Base-by-base conservation (phyloP, 768 basidiomycete genomes). In the Phylloporus arenicola region DNA sequence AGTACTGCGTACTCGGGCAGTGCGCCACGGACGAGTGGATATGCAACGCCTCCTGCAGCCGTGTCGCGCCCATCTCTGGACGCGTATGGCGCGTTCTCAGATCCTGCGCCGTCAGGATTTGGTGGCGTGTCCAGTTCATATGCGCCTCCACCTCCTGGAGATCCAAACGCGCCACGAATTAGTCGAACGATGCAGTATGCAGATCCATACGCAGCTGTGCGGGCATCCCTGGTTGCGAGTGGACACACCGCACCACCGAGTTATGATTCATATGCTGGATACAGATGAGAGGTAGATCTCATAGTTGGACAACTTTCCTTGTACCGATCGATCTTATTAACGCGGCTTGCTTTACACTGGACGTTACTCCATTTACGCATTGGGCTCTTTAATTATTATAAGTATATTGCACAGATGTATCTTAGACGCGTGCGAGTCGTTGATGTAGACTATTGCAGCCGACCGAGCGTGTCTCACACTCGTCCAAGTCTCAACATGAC, bases 111-210 rank as follows among this genome's bases (percentile, higher is more conserved):
- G 1, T 80, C 75, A 50, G 90, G 87, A 20, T 92, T 84, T 57
- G 80, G 75, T 41, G 69, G 68, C 12, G 67, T 70, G 12, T 65
- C 72, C 2, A 69, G 65, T 25, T 65, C 69, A 46, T 57, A 54
- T 38, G 59, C 59, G n/a, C 68, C 63, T 3, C 60, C 77, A 2
- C 60, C 75, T 14, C 52, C 68, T 10, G 52, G 50, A 11, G 65
- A 68, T 7, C 47, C 59, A 19, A 69, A 58, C 14, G 64, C 72
- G 0, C 74, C 76, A 25, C 78, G 82, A 24, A 72, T 92, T 34
- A 92, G 90, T 67, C 72, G 91, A 64, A 94, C 92, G 47, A 93
- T 95, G 92, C 90, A 93, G 65, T 89, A 92, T 60, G 90, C 89
- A 20, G 86, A 92, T 61, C 90, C 90, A 9, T 92, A 92, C 61